These are phyloP conservation scores for Coccomyxa sp. DNA, from an alignment of 139 green algal species.

Conservation along the genomic window DNA sequence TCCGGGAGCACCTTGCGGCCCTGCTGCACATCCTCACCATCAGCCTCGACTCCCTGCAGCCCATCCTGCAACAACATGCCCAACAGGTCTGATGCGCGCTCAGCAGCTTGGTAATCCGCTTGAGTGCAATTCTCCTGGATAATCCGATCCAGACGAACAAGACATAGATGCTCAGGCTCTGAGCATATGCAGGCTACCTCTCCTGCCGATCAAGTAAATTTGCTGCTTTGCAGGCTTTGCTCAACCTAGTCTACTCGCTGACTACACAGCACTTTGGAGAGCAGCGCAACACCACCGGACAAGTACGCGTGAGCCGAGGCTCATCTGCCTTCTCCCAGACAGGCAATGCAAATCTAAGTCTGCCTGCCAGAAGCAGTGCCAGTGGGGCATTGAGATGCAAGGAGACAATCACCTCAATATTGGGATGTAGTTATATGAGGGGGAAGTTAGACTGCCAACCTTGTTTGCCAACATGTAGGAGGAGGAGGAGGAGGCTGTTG, in stretches of 20 bases:
- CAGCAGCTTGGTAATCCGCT: too few relatives aligned
- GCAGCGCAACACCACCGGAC: background rate
- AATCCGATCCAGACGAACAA: too few relatives aligned
- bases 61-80: constrained; percentile 36
- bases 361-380: background rate
- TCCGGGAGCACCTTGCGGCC: constrained; percentile 73
- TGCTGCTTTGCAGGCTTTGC: constrained; percentile 70
- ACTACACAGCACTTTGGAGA: constrained; percentile 45
- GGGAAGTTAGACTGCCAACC: background rate
- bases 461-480: background rate
- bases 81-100: too few relatives aligned
- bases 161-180: too few relatives aligned
- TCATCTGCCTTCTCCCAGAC: background rate
- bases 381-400: background rate
- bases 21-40: constrained; percentile 69
- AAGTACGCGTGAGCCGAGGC: background rate
- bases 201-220: too few relatives aligned
- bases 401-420: constrained; percentile 7
- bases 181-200: too few relatives aligned
- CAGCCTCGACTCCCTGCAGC: constrained; percentile 22
- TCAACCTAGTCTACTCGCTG: constrained; percentile 75
- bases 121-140: too few relatives aligned
- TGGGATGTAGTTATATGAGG: background rate
- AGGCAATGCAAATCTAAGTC: background rate
- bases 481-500: constrained; percentile 36